Percentiles rank a stretch among this genome's conserved stretches.
These are phyloP conservation scores for Aspergillus clavatus DNA, from an alignment of 2,329 filamentous ascomycete genomes.

Conservation along the genomic window DNA sequence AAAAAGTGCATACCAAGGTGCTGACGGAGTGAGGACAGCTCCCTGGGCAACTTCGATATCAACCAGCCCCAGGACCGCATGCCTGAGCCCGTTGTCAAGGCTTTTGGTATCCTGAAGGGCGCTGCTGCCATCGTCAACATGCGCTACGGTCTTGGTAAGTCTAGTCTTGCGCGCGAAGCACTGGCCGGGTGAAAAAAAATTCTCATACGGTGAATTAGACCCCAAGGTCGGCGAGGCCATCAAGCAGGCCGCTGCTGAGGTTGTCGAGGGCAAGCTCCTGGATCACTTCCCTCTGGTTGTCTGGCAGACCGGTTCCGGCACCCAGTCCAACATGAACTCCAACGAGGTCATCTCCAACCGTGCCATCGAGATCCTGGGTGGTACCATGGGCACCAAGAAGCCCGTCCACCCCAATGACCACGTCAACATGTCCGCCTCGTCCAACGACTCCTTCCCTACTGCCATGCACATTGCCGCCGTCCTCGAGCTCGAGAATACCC, in stretches of 20 bases:
- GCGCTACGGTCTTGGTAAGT: slow-evolving; percentile 72
- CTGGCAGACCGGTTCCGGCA: slow-evolving; percentile 98
- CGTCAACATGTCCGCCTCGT: slow-evolving; percentile 98
- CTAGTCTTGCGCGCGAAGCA: slow-evolving; percentile 6
- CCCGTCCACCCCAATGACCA: slow-evolving; percentile 99
- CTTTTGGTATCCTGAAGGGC: slow-evolving; percentile 96
- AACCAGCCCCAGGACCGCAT: slow-evolving; percentile 99
- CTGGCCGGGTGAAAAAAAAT: slow-evolving; percentile 5
- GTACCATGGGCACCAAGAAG: slow-evolving; percentile 92
- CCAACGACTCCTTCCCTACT: slow-evolving; percentile 98
- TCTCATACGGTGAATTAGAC: slow-evolving; percentile 51
- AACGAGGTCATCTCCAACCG: slow-evolving; percentile 99
- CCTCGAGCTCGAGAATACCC: slow-evolving; percentile 79
- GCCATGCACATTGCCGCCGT: slow-evolving; percentile 99
- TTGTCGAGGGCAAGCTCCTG: slow-evolving; percentile 85
- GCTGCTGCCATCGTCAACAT: slow-evolving; percentile 95
- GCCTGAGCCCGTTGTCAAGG: slow-evolving; percentile 85
- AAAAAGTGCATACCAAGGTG: slow-evolving; percentile 5
- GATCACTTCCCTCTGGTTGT: slow-evolving; percentile 98
- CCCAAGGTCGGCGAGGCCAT: slow-evolving; percentile 88
- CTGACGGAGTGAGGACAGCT: slow-evolving; percentile 43
- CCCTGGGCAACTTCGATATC: slow-evolving; percentile 96
- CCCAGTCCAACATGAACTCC: slow-evolving; percentile 99
- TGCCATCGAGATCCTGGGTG: slow-evolving; percentile 94
- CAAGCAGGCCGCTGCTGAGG: slow-evolving; percentile 88